Evolutionary conservation across 805 yeast genomes (phyloP).

Genomic region (Wickerhamiella bombiphila): DNA sequence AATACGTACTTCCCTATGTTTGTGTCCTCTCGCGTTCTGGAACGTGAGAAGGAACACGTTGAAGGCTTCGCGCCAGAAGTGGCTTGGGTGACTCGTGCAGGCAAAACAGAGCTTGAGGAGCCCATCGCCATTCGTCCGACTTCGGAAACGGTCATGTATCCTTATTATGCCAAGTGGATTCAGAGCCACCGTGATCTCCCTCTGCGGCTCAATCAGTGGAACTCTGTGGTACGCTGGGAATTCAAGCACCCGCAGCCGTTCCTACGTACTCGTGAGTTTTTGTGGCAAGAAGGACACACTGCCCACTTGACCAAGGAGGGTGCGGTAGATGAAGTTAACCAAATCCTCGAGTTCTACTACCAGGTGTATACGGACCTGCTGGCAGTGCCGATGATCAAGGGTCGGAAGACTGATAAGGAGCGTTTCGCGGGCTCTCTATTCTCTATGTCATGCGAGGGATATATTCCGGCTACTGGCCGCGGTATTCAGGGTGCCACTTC

Average conservation of each 20-base stretch:
- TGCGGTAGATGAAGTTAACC: conserved; percentile 70
- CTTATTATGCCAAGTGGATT: conserved; percentile 98
- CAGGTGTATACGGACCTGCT: conserved; percentile 76
- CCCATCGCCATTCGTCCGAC: conserved; percentile 99
- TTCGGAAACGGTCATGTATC: conserved; percentile 98
- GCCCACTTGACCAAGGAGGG: conserved; percentile 77
- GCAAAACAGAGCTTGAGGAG: conserved; percentile 85
- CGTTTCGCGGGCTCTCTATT: conserved; percentile 95
- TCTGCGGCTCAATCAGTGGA: conserved; percentile 94
- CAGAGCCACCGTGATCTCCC: conserved; percentile 98
- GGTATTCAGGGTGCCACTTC: conserved; percentile 99
- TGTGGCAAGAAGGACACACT: conserved; percentile 99
- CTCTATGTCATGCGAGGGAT: conserved; percentile 94
- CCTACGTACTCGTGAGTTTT: conserved; percentile 93
- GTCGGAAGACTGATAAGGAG: conserved; percentile 92
- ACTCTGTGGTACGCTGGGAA: conserved; percentile 99
- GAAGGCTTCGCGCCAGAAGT: conserved; percentile 99
- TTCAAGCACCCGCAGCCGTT: conserved; percentile 99
- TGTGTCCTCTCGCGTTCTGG: conserved; percentile 81
- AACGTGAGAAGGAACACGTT: conserved; percentile 94
- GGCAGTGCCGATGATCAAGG: conserved; percentile 95
- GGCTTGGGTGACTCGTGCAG: conserved; percentile 99
- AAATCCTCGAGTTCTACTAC: conserved; percentile 75
- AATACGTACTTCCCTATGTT: conserved; percentile 98
- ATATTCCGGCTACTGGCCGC: conserved; percentile 95